Base-by-base conservation (phyloP, 2,329 filamentous ascomycete genomes). In the Sclerotinia spermophila region DNA sequence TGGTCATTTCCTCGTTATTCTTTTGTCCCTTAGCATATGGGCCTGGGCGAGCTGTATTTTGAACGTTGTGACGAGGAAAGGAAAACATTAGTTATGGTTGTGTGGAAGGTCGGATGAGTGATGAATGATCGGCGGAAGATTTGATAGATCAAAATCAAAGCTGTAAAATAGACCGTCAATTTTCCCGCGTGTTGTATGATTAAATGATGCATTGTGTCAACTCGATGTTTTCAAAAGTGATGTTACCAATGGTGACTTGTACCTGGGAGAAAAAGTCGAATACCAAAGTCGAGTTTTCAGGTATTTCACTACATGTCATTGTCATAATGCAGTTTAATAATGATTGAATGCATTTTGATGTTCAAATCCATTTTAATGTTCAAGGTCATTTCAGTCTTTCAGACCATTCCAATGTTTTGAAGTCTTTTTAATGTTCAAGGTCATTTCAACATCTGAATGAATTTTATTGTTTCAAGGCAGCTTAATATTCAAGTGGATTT, bases 141-240 rank as follows among this genome's bases (percentile, higher is more conserved):
- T 73, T 74, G 76, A 75, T 76, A 76, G 76, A 78, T 77, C 40
- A 69, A 48, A 76, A 75, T 72, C 71, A 71, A 73, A 70, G 73
- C 72, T 79, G 77, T 79, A 79, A 79, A 79, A 77, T 78, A 79
- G 77, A 78, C 67, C 70, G 72, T 76, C 75, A 72, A 78, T 74
- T 75, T 73, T 75, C 75, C 74, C 73, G 73, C 69, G 72, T 74
- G 30, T 48, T 51, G 15, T 51, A 62, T 30, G 27, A 62, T 24
- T 62, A 17, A 27, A 62, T 62, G 42, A 38, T 64, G 27, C 27
- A 65, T 21, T 27, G 33, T 65, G 44, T 51, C 33, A 27, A 38
- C 27, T 17, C 5, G 10, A 30, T 65, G 45, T 53, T 51, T 53
- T 19, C 17, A 13, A 53, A 17, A 51, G 33, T 65, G 61, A 65